These are phyloP conservation scores for Xylaria flabelliformis DNA, from an alignment of 495 filamentous ascomycete species.

Conservation along the genomic window DNA sequence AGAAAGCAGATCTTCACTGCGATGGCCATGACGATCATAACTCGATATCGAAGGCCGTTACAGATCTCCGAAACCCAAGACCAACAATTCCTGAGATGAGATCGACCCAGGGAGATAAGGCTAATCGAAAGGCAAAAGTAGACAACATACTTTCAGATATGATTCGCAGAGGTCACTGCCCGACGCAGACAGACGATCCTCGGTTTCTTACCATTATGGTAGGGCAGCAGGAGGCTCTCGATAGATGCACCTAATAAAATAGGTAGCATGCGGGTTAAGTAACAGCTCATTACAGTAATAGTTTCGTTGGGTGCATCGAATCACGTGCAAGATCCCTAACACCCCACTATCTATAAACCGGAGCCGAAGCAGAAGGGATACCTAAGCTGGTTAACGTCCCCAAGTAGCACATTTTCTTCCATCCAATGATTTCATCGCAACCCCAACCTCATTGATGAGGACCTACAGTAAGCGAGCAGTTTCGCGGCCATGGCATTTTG, in stretches of 20 bases:
- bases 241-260: too few species aligned
- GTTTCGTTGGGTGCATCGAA: too few species aligned
- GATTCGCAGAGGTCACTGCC: constrained; percentile 4
- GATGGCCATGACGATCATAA: constrained; percentile 11
- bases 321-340: too few species aligned
- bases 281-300: too few species aligned
- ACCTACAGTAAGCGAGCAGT: background rate
- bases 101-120: constrained; percentile 1
- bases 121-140: constrained; percentile 5
- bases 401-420: background rate
- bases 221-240: too few species aligned
- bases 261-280: too few species aligned
- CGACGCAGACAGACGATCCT: background rate
- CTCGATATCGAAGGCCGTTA: constrained; percentile 14
- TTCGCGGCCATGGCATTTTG: background rate
- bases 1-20: constrained; percentile 7
- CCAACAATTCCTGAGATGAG: background rate
- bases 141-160: background rate
- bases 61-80: background rate
- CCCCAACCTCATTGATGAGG: background rate
- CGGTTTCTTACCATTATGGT: background rate
- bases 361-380: too few species aligned
- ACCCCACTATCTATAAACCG: too few species aligned
- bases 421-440: background rate
- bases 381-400: background rate